phyloP scores from a whole-genome alignment of 306 rosid species.

The Cicer bijugum region DNA sequence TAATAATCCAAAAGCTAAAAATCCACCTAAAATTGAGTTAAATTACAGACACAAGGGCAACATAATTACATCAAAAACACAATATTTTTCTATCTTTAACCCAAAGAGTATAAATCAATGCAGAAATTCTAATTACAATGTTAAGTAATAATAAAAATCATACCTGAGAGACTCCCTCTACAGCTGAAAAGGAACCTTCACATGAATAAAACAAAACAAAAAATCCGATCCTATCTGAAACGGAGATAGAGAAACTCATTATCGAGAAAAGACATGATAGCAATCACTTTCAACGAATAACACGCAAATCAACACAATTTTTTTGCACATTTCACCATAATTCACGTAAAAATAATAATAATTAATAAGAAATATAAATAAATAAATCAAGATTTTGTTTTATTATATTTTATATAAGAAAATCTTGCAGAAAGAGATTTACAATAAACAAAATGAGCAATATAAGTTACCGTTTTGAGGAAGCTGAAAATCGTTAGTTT shows the following conservation, averaged over 20 bases:
- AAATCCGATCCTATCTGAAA: slow-evolving; percentile 50
- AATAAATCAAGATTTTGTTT: neutral
- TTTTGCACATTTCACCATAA: slow-evolving; percentile 39
- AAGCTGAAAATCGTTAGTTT: slow-evolving; percentile 47
- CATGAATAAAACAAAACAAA: slow-evolving; percentile 46
- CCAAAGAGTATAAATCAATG: slow-evolving; percentile 37
- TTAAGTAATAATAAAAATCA: neutral
- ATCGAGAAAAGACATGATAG: slow-evolving; percentile 26
- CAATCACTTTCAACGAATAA: slow-evolving; percentile 3
- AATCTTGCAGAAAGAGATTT: slow-evolving; percentile 10
- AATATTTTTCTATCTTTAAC: slow-evolving; percentile 23
- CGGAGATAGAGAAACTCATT: slow-evolving; percentile 18
- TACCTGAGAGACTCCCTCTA: slow-evolving; percentile 57
- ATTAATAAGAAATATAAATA: neutral
- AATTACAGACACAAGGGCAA: neutral
- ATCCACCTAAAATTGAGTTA: slow-evolving; percentile 5
- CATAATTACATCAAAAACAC: slow-evolving; percentile 37
- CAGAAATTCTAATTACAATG: slow-evolving; percentile 36
- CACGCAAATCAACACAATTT: slow-evolving; percentile 30
- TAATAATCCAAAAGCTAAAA: slow-evolving; percentile 43
- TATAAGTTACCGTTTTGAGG: slow-evolving; percentile 42
- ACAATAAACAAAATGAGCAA: neutral
- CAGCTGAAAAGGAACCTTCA: slow-evolving; percentile 58
- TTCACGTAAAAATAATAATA: neutral
- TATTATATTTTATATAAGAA: neutral